Conservation (phyloP, 352 stramenopile genomes). For the Globisporangium cystogenes region DNA sequence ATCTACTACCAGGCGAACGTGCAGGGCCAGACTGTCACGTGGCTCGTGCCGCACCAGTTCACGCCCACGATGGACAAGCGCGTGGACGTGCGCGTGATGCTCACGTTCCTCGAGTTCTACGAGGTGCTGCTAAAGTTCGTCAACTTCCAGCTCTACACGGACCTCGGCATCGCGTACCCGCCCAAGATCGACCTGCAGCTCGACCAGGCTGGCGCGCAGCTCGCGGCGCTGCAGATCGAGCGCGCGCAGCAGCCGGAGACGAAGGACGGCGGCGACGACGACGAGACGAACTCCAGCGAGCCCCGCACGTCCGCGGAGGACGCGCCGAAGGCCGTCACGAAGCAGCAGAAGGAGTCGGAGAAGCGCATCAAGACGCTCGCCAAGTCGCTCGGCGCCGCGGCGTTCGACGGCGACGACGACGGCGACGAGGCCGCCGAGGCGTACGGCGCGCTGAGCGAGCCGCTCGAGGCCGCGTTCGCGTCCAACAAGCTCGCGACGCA, state of each 20-base stretch:
- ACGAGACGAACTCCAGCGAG: conserved; percentile 22
- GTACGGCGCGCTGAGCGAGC: conserved; percentile 87
- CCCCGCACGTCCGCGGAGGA: conserved; percentile 28
- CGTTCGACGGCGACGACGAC: conserved; percentile 52
- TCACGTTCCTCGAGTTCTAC: conserved; percentile 99
- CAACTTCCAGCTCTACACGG: conserved; percentile 97
- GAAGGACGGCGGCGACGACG: too few relatives aligned
- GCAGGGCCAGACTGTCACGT: conserved; percentile 94
- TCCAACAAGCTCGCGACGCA: conserved; percentile 75
- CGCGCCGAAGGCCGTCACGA: conserved; percentile 7
- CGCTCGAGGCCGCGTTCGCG: conserved; percentile 87
- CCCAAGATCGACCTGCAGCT: conserved; percentile 87
- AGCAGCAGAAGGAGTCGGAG: conserved; percentile 87
- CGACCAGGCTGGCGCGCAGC: conserved; percentile 66
- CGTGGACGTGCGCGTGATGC: conserved; percentile 99
- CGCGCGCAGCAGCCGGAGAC: conserved; percentile 25
- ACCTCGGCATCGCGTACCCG: conserved; percentile 93
- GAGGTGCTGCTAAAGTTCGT: conserved; percentile 98
- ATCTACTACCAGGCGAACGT: conserved; percentile 98
- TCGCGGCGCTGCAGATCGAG: conserved; percentile 66
- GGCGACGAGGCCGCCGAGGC: conserved; percentile 56
- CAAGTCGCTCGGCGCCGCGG: conserved; percentile 26
- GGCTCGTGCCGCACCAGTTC: conserved; percentile 98
- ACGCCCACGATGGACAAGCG: conserved; percentile 95
- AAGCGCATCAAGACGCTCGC: conserved; percentile 76